These are phyloP conservation scores for Pseudogymnoascus sp. DNA, from an alignment of 2,329 filamentous ascomycete genomes.

Conservation along the genomic window DNA sequence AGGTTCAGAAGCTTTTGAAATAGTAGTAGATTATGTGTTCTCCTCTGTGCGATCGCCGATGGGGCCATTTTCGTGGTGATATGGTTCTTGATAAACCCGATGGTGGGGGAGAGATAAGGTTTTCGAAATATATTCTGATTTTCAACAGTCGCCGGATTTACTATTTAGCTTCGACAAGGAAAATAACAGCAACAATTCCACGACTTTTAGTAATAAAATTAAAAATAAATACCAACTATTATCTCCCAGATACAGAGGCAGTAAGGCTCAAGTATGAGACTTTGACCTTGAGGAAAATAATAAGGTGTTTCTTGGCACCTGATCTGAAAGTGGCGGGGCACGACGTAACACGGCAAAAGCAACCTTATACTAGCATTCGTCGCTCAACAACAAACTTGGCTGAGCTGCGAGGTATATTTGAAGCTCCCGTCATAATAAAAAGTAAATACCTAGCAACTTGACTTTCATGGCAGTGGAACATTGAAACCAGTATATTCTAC, in stretches of 20 bases:
- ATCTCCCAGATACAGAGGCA: not conserved
- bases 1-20: conserved; percentile 75
- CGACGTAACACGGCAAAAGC: not conserved
- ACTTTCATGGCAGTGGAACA: not conserved
- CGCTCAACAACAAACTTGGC: not conserved
- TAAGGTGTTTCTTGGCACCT: not conserved
- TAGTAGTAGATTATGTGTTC: conserved; percentile 76
- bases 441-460: not conserved
- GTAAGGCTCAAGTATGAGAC: not conserved
- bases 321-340: not conserved
- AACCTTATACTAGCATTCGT: not conserved
- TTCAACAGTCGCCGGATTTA: not conserved
- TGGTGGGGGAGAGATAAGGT: not conserved
- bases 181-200: not conserved
- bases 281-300: not conserved
- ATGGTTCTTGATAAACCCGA: not conserved
- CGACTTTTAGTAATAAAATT: not conserved
- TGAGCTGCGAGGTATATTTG: not conserved
- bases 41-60: conserved; percentile 54
- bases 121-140: not conserved
- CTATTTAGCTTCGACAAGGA: not conserved
- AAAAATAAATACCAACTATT: not conserved
- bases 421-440: not conserved
- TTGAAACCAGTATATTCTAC: not conserved
- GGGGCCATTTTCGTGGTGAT: conserved; percentile 41